A percentile compares a stretch with the other conserved stretches of the same genome.
Conservation (phyloP, 1,284 basidiomycete species). For the Thecaphora thlaspeos region DNA sequence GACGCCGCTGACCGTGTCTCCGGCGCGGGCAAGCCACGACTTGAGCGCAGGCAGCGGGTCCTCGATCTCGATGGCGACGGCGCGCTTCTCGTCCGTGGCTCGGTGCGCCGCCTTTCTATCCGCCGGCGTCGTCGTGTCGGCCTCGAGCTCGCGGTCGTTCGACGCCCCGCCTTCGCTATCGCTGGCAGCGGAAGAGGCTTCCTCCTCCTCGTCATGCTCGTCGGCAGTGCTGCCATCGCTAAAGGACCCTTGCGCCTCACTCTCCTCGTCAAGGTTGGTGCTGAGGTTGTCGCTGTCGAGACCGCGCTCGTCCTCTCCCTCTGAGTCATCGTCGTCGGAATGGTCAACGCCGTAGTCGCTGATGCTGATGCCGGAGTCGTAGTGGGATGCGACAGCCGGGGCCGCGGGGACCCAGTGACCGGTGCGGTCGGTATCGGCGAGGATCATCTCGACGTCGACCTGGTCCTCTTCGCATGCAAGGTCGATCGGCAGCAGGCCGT, state of each 20-base stretch:
- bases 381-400: neutral
- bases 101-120: conserved; percentile 22
- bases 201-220: conserved; percentile 1
- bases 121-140: conserved; percentile 14
- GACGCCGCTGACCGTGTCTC: conserved; percentile 23
- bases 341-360: conserved; percentile 24
- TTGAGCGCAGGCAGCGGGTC: conserved; percentile 14
- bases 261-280: conserved; percentile 41
- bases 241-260: conserved; percentile 22
- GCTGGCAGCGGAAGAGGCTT: conserved; percentile 1
- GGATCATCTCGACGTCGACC: conserved; percentile 60
- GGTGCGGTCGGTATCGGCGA: conserved; percentile 38
- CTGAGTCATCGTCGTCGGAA: neutral
- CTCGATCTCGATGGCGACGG: neutral
- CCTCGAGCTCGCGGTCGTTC: no score
- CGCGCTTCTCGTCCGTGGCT: conserved; percentile 4
- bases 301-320: conserved; percentile 7
- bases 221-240: conserved; percentile 16
- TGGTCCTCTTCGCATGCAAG: conserved; percentile 67
- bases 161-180: conserved; percentile 18
- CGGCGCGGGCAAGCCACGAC: conserved; percentile 34
- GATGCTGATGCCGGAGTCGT: conserved; percentile 31
- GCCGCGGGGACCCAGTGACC: conserved; percentile 20
- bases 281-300: conserved; percentile 55
- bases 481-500: conserved; percentile 78